Evolutionary conservation across 805 yeast species (phyloP), one percentile per base, ranked within the genome.

Genomic region (Millerago galiae): DNA sequence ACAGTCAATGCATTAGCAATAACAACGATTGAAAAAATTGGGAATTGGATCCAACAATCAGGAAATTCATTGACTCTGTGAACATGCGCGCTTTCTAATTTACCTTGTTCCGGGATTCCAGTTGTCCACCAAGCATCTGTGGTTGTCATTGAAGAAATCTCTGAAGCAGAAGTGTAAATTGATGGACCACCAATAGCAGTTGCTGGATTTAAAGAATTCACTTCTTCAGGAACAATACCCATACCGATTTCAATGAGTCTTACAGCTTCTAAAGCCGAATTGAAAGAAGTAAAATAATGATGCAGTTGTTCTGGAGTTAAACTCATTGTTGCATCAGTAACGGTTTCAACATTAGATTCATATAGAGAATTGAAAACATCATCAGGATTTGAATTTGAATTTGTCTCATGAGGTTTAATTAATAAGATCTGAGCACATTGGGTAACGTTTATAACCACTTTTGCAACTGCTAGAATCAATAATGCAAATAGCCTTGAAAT

Each of bases 21-120:
- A 2, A 58, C 52, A 16, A 51, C 55, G 5, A 59, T 47, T 7
- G 60, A 45, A 45, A 63, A 59, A 15, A 57, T 39, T 3, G 72
- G 70, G 39, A 60, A 65, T 49, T 67, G 72, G 25, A 61, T 43
- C 73, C 73, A 68, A 1, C 60, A 61, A 45, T 67, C 71, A n/a
- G 68, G 67, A 37, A 44, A 50, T 33, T 48, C 56, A 31, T 46
- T 45, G 29, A 44, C 45, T 1, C 46, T 37, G 18, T 48, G 40
- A 2, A 45, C 58, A 28, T 46, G 50, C 1, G 60, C 55, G 38
- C 57, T 43, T 44, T 30, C 40, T 3, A 44, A 36, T 31, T 47
- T 50, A 0, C 57, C 59, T 14, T 42, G 48, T 34, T 54, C 58
- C 15, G 47, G 49, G 9, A 53, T 43, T 2, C 56, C 49, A 34